phyloP scores from a whole-genome alignment of 2,329 filamentous ascomycete genomes.

The Cordyceps fumosorosea region DNA sequence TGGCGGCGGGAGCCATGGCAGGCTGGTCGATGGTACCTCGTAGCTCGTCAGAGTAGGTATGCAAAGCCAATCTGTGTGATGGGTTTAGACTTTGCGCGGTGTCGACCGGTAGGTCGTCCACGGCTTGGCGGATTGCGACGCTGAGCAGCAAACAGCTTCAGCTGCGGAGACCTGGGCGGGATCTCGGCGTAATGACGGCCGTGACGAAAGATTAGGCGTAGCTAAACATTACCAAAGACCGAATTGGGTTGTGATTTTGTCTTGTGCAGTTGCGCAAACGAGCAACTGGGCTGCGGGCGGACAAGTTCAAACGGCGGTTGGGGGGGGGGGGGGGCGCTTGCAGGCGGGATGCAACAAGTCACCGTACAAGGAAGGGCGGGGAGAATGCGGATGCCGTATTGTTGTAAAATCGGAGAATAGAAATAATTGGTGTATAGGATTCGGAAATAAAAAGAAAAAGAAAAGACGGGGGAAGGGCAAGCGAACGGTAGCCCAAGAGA shows the following conservation, averaged over 20 bases:
- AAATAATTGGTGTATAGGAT: background rate
- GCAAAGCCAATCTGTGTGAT: background rate
- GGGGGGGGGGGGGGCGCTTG: background rate
- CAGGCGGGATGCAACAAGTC: no score
- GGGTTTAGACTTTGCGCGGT: background rate
- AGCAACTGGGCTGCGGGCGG: background rate
- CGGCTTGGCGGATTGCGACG: background rate
- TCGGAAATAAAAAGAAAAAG: background rate
- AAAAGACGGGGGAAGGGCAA: background rate
- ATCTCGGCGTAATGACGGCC: background rate
- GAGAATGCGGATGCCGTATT: background rate
- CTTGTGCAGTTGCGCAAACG: background rate
- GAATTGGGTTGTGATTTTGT: background rate
- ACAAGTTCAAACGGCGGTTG: background rate
- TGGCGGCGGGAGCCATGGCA: conserved; percentile 32
- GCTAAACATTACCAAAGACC: conserved; percentile 1
- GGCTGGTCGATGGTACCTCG: background rate
- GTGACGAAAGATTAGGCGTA: background rate
- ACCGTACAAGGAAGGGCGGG: no score
- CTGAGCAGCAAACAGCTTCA: background rate
- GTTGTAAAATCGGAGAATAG: background rate
- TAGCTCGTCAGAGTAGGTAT: background rate
- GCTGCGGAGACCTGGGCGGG: background rate
- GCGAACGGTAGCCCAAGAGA: background rate
- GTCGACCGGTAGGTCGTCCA: background rate